Evolutionary conservation across 2,329 filamentous ascomycete species (phyloP), one percentile per base, ranked within the genome.

Genomic region (Botrytis deweyae): DNA sequence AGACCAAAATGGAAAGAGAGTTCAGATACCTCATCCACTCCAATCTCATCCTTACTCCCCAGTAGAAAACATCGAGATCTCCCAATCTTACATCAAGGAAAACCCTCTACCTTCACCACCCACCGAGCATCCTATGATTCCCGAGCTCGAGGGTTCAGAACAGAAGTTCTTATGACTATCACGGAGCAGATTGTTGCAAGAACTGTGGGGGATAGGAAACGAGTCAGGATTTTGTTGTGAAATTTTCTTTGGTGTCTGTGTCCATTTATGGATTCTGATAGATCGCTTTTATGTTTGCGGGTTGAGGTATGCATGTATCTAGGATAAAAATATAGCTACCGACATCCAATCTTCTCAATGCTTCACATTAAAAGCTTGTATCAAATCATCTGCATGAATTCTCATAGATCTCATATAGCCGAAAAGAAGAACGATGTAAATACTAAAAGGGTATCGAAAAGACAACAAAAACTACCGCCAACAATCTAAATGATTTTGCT

Each of bases 391-490:
- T 58, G n/a, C 7, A 0, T 42, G 7, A 33, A 36, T 36, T 61
- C 12, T 10, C 18, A 36, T 36, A 10, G 2, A 10, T 36, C 29
- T 61, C 18, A 25, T 36, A 61, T 10, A 61, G 7, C n/a, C 9
- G 44, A 52, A n/a, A 52, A 38, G 25, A 49, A 36, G 25, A 67
- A 38, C 12, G 7, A 52, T n/a, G 36, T 55, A 42, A 33, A 65
- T 33, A 65, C 40, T 46, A 65, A 65, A 69, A 58, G 38, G 66
- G 66, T 69, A 69, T 69, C 66, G 66, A 69, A 69, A 69, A 69
- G 49, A 58, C n/a, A 42, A 33, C 66, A 66, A 42, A 42, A 58
- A n/a, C 38, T 42, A 42, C 66, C 49, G 5, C 36, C 66, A 33
- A 69, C 14, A 58, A 69, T 69, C 49, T 42, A 42, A 44, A 58